These are phyloP conservation scores for Polygonum maritimum DNA, from an alignment of 148 eudicot genomes.

Conservation along the genomic window DNA sequence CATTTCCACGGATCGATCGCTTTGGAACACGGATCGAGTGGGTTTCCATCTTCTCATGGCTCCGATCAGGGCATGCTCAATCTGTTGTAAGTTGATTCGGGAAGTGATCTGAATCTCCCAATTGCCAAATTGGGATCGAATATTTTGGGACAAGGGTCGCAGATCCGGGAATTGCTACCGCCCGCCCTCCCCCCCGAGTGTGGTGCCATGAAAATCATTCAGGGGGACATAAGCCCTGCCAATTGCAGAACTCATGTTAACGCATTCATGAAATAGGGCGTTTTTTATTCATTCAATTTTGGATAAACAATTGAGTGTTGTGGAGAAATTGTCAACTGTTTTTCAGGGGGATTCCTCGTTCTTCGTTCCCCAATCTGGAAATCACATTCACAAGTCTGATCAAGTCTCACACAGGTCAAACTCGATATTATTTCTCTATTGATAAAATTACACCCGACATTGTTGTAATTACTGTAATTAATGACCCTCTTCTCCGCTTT, in stretches of 20 bases:
- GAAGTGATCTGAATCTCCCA: not conserved
- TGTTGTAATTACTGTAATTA: slow-evolving; percentile 15
- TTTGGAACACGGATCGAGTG: not conserved
- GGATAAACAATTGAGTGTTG: not conserved
- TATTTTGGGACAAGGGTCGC: slow-evolving; percentile 8
- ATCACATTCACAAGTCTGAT: slow-evolving; percentile 25
- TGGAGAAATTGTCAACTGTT: slow-evolving; percentile 10
- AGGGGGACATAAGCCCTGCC: slow-evolving; percentile 38
- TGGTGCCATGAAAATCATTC: slow-evolving; percentile 23
- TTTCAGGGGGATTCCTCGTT: slow-evolving; percentile 14
- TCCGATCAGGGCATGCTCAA: not conserved
- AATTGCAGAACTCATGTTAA: slow-evolving; percentile 20
- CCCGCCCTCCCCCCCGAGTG: not conserved
- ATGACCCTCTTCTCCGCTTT: not conserved
- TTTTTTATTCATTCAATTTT: not conserved
- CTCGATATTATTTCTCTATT: slow-evolving; percentile 12
- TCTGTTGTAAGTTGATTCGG: not conserved
- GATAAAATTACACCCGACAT: not conserved
- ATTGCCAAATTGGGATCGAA: not conserved
- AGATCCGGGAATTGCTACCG: not conserved
- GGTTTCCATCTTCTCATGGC: not conserved
- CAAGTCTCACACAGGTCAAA: slow-evolving; percentile 20
- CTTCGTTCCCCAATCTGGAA: slow-evolving; percentile 22
- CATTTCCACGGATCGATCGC: not conserved
- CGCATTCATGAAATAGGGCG: slow-evolving; percentile 11